Evolutionary conservation across 139 green algal species (phyloP).

Genomic region (Desmodesmus armatus): DNA sequence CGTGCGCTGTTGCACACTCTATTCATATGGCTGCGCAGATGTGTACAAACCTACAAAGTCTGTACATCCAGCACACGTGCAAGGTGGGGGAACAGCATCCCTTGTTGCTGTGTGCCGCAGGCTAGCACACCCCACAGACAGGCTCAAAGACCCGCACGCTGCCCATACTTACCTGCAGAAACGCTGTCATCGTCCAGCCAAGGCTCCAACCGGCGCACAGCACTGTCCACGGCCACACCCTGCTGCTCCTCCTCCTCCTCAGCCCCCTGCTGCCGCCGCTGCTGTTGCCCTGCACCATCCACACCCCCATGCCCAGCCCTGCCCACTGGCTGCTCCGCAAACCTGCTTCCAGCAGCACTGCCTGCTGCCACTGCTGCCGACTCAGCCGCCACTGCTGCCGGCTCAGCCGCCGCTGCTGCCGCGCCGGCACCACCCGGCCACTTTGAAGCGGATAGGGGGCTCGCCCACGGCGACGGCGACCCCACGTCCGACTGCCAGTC

Average conservation of each 20-base stretch:
- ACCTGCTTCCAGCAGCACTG: neutral
- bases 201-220: neutral
- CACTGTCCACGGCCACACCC: neutral
- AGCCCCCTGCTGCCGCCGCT: neutral
- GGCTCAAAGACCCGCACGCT: too few species aligned
- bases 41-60: too few species aligned
- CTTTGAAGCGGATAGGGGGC: neutral
- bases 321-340: neutral
- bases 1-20: too few species aligned
- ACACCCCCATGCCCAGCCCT: too few species aligned
- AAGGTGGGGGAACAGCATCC: too few species aligned
- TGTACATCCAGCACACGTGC: too few species aligned
- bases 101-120: too few species aligned
- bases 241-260: neutral
- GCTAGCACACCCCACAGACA: too few species aligned
- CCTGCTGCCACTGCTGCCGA: neutral
- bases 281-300: too few species aligned
- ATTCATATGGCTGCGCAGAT: too few species aligned
- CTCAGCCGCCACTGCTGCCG: neutral
- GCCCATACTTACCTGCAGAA: too few species aligned
- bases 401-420: neutral
- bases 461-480: neutral
- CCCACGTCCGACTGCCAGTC: conserved; percentile 13
- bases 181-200: too few species aligned
- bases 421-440: neutral